Evolutionary conservation across 176 grass and related monocot genomes (phyloP).

Genomic region (Zea mays): DNA sequence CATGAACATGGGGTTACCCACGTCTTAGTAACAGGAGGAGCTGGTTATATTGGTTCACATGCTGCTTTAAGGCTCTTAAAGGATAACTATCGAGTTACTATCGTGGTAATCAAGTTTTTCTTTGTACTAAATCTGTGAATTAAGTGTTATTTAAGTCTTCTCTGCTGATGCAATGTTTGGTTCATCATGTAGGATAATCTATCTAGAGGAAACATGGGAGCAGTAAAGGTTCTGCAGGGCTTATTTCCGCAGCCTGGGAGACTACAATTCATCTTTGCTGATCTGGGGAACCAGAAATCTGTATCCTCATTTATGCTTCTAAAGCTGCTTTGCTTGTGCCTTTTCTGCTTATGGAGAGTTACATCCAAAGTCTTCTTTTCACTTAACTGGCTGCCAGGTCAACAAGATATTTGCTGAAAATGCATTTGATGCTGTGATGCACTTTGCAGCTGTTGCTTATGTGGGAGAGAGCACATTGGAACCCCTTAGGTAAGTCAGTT

Average conservation of each 20-base stretch:
- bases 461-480: constrained; percentile 84
- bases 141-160: not conserved
- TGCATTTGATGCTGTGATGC: constrained; percentile 83
- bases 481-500: constrained; percentile 52
- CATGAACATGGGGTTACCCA: constrained; percentile 72
- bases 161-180: constrained; percentile 12
- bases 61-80: constrained; percentile 69
- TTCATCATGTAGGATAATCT: constrained; percentile 64
- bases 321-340: constrained; percentile 9
- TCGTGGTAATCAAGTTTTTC: constrained; percentile 67
- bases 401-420: constrained; percentile 78
- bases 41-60: constrained; percentile 89
- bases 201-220: constrained; percentile 78
- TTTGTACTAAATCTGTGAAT: constrained; percentile 21
- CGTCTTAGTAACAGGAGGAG: constrained; percentile 77
- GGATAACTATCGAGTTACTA: constrained; percentile 73
- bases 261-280: constrained; percentile 79
- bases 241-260: constrained; percentile 71
- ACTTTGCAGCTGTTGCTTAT: constrained; percentile 87
- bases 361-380: constrained; percentile 32
- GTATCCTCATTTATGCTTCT: constrained; percentile 58
- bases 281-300: constrained; percentile 68
- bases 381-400: constrained; percentile 53
- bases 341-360: constrained; percentile 10
- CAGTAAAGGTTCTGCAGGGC: constrained; percentile 65